Evolutionary conservation across 805 yeast genomes (phyloP), one percentile per base, ranked within the genome.

Genomic region (Wickerhamiella domercqiae): DNA sequence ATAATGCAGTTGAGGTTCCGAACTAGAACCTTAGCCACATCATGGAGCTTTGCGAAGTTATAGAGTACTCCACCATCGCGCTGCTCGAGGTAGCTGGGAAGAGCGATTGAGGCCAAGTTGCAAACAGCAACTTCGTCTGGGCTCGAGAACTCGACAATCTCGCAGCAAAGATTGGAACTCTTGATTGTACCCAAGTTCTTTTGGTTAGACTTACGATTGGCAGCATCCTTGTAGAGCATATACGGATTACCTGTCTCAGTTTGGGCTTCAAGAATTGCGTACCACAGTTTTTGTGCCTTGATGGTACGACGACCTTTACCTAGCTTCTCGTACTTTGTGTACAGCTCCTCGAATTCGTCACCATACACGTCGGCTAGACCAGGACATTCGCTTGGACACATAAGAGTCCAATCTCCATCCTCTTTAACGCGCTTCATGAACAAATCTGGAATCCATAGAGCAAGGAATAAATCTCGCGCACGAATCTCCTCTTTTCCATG

Each of bases 171-270:
- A 59, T 87, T 87, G 3, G 96, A 83, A 5, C 94, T 81, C 59
- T 86, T 86, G 59, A 87, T 87, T 14, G 77, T 72, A 36, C 98
- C 97, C 50, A 87, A 63, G 57, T 87, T 87, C 66, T 82, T 73
- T 58, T 87, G 98, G 59, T 87, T 87, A 32, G 84, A 72, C 61
- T 87, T 84, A 35, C 57, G 48, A 61, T 87, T 87, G 62, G 94
- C 80, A 7, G 94, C 71, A 62, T 87, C 98, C 56, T 87, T 87
- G 67, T 81, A 87, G 13, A 87, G 66, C 77, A 87, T 75, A 64
- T 81, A 87, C 19, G 98, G 98, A 49, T 80, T 81, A 37, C 98
- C 97, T 3, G 97, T 86, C 62, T 87, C 96, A 28, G 90, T 80
- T 62, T 87, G 98, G 24, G 95, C 75, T 54, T 82, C 90, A 39